Evolutionary conservation across 495 filamentous ascomycete species (phyloP).

Genomic region (Neurospora cerealis): DNA sequence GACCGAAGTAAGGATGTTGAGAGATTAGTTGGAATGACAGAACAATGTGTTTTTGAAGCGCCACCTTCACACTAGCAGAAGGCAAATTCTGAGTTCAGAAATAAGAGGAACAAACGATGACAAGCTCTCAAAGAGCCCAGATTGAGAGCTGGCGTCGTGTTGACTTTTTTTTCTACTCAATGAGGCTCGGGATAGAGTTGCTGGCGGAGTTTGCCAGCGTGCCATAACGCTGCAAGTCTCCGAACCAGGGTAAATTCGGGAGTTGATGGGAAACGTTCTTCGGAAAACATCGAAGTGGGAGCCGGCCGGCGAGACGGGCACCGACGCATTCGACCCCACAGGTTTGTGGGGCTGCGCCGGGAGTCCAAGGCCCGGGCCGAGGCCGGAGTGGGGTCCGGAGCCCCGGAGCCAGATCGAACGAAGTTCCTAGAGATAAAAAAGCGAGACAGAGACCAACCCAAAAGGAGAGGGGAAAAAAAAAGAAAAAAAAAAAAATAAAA

Average conservation of each 20-base stretch:
- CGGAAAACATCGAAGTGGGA: neutral
- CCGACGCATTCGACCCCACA: neutral
- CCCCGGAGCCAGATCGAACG: neutral
- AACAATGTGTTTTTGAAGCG: neutral
- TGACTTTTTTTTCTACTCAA: neutral
- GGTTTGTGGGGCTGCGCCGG: neutral
- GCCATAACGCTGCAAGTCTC: neutral
- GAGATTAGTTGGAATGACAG: neutral
- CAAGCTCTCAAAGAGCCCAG: neutral
- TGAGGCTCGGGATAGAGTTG: neutral
- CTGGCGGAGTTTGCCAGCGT: neutral
- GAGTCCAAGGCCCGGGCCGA: neutral
- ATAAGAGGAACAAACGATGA: neutral
- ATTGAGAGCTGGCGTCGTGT: neutral
- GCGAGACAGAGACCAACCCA: neutral
- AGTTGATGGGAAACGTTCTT: neutral
- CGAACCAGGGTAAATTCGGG: neutral
- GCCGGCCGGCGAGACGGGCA: neutral
- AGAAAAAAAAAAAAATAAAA: neutral
- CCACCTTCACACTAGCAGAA: neutral
- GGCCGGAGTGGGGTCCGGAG: neutral
- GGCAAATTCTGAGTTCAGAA: neutral
- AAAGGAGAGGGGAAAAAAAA: too few relatives aligned
- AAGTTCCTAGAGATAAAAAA: neutral
- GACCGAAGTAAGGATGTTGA: neutral